Evolutionary conservation across 192 early-diverging fungal genomes (phyloP).

Genomic region (Gryganskiella cystojenkinii): DNA sequence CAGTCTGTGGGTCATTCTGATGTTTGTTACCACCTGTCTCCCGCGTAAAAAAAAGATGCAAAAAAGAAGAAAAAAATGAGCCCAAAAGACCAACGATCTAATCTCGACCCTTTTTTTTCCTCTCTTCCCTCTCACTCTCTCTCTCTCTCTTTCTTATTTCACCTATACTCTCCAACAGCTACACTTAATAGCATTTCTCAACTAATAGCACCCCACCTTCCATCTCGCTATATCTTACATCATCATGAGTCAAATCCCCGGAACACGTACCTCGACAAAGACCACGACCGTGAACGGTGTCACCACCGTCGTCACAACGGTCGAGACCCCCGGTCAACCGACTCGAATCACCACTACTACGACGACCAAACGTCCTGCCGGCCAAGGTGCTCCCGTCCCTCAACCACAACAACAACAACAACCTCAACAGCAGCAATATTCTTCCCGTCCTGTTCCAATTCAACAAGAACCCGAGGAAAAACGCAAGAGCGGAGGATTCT

Average conservation of each 20-base stretch:
- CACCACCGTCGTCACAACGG: slow-evolving; percentile 37
- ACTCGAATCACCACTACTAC: slow-evolving; percentile 45
- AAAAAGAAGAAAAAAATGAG: not conserved
- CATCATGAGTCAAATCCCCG: slow-evolving; percentile 42
- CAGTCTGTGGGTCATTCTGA: too few species aligned
- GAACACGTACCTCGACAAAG: slow-evolving; percentile 51
- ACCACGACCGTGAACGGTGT: slow-evolving; percentile 42
- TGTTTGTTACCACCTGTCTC: not conserved
- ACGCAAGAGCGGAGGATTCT: slow-evolving; percentile 35
- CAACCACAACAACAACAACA: slow-evolving; percentile 1
- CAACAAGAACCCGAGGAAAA: slow-evolving; percentile 11
- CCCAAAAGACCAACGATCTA: not conserved
- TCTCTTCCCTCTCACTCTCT: not conserved
- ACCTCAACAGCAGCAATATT: not conserved
- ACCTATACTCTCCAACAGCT: not conserved
- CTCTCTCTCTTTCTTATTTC: not conserved
- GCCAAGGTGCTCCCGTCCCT: slow-evolving; percentile 11
- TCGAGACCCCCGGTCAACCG: slow-evolving; percentile 43
- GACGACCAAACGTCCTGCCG: slow-evolving; percentile 31
- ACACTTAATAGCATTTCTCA: slow-evolving; percentile 4
- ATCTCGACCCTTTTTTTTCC: not conserved
- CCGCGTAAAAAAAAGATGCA: not conserved
- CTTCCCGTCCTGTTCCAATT: not conserved
- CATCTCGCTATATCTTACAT: not conserved
- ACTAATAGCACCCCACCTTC: not conserved